Evolutionary conservation across 2,329 filamentous ascomycete species (phyloP).

Genomic region (Neospermospora avenae): DNA sequence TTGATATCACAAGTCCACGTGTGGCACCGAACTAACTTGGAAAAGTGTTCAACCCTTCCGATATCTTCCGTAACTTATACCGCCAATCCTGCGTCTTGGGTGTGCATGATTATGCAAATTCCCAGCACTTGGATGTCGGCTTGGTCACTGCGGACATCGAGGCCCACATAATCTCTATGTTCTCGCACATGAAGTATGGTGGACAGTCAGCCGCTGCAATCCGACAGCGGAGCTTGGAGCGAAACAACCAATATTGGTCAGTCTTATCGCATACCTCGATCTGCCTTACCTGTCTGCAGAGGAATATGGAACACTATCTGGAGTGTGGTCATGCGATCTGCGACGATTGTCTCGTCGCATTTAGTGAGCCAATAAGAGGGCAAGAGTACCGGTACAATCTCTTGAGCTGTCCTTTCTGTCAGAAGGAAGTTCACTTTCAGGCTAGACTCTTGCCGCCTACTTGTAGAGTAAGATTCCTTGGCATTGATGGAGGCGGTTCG

Average conservation of each 20-base stretch:
- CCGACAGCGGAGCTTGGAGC: conserved; percentile 9
- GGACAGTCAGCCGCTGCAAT: conserved; percentile 11
- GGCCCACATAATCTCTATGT: conserved; percentile 16
- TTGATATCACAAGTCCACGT: background rate
- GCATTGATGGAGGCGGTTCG: conserved; percentile 37
- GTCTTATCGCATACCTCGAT: conserved; percentile 13
- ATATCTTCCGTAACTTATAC: conserved; percentile 22
- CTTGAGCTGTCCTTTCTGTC: conserved; percentile 33
- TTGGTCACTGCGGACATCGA: conserved; percentile 17
- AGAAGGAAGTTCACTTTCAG: conserved; percentile 14
- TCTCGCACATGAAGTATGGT: conserved; percentile 17
- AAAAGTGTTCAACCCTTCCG: conserved; percentile 17
- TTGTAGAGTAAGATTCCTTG: conserved; percentile 14
- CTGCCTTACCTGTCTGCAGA: conserved; percentile 16
- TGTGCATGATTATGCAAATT: conserved; percentile 12
- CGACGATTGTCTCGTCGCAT: conserved; percentile 32
- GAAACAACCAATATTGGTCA: conserved; percentile 12
- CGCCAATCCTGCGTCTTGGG: conserved; percentile 9
- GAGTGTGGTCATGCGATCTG: conserved; percentile 37
- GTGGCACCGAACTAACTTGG: background rate
- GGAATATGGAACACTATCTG: conserved; percentile 24
- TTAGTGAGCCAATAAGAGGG: conserved; percentile 23
- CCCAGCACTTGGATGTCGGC: conserved; percentile 13
- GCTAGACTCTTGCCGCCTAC: conserved; percentile 35
- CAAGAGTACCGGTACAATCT: conserved; percentile 30